A percentile compares a stretch with the other conserved stretches of the same genome.
phyloP scores from a whole-genome alignment of 768 basidiomycete species.

The Strobilomyces confusus region DNA sequence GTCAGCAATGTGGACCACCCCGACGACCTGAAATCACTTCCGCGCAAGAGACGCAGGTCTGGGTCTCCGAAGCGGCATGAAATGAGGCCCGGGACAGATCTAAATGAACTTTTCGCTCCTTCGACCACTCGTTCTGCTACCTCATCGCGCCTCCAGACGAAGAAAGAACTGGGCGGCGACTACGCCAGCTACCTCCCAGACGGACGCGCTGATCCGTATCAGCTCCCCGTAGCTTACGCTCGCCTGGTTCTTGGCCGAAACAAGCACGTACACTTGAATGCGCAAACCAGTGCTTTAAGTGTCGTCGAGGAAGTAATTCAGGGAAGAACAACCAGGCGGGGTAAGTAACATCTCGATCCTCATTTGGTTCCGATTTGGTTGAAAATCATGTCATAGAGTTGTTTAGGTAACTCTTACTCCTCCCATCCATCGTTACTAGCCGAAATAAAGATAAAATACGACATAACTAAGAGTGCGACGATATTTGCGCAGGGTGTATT shows the following conservation, averaged over 20 bases:
- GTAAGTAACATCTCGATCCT: constrained; percentile 5
- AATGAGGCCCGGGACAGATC: constrained; percentile 21
- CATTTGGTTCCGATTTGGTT: not conserved
- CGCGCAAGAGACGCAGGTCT: constrained; percentile 6
- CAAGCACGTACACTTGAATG: constrained; percentile 38
- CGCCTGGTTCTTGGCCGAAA: constrained; percentile 40
- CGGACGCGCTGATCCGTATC: constrained; percentile 26
- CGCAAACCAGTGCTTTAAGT: constrained; percentile 37
- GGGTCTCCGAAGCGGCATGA: constrained; percentile 12
- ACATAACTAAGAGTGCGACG: constrained; percentile 11
- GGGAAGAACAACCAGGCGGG: constrained; percentile 5
- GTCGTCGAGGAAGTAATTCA: constrained; percentile 31
- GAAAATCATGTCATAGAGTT: constrained; percentile 5
- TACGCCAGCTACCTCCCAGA: constrained; percentile 45
- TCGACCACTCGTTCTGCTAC: not conserved
- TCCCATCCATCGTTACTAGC: not conserved
- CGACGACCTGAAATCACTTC: not conserved
- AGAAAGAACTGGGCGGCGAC: constrained; percentile 45
- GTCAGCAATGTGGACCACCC: constrained; percentile 4
- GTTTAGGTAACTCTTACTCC: constrained; percentile 7
- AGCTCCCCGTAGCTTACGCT: constrained; percentile 40
- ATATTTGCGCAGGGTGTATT: constrained; percentile 8
- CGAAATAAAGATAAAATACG: constrained; percentile 32
- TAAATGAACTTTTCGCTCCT: constrained; percentile 19
- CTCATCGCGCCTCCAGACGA: constrained; percentile 21